Percentiles rank a stretch among this genome's conserved stretches.
Evolutionary conservation across 768 basidiomycete species (phyloP).

Genomic region (Cubamyces sp.): DNA sequence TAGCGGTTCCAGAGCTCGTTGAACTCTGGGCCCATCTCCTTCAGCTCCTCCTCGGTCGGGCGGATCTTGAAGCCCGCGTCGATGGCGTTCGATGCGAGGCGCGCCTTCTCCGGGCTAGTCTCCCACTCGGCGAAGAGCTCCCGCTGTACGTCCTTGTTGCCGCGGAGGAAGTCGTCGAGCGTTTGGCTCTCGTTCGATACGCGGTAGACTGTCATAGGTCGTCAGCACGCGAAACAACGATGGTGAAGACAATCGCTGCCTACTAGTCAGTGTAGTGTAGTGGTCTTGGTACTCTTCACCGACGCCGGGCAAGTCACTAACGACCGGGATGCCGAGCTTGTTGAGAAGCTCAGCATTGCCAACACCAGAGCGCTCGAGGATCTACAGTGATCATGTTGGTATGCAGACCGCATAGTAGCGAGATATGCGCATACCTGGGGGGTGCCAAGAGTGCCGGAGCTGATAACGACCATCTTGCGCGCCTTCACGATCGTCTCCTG

Average conservation of each 20-base stretch:
- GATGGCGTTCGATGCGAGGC: constrained; percentile 70
- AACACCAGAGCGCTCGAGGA: constrained; percentile 74
- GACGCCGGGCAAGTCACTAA: constrained; percentile 72
- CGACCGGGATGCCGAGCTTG: constrained; percentile 61
- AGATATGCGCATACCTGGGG: constrained; percentile 45
- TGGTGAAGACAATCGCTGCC: constrained; percentile 22
- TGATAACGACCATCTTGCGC: constrained; percentile 67
- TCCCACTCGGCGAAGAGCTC: constrained; percentile 72
- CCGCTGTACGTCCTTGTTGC: constrained; percentile 58
- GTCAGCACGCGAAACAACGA: constrained; percentile 8
- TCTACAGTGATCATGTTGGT: constrained; percentile 41
- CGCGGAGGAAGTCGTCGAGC: constrained; percentile 71
- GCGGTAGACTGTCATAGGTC: constrained; percentile 53
- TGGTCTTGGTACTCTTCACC: constrained; percentile 78
- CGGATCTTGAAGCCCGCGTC: constrained; percentile 83
- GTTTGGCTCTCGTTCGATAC: constrained; percentile 68
- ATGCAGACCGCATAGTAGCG: neutral
- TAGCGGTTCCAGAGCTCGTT: constrained; percentile 68
- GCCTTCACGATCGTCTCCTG: constrained; percentile 68
- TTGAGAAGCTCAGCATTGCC: constrained; percentile 57
- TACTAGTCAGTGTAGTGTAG: constrained; percentile 69
- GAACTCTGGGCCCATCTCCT: constrained; percentile 81
- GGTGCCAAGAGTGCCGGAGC: constrained; percentile 69
- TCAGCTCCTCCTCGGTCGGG: constrained; percentile 68
- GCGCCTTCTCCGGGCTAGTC: constrained; percentile 65